Conservation (phyloP, 495 filamentous ascomycete genomes). For the Lophiostoma macrostomum region DNA sequence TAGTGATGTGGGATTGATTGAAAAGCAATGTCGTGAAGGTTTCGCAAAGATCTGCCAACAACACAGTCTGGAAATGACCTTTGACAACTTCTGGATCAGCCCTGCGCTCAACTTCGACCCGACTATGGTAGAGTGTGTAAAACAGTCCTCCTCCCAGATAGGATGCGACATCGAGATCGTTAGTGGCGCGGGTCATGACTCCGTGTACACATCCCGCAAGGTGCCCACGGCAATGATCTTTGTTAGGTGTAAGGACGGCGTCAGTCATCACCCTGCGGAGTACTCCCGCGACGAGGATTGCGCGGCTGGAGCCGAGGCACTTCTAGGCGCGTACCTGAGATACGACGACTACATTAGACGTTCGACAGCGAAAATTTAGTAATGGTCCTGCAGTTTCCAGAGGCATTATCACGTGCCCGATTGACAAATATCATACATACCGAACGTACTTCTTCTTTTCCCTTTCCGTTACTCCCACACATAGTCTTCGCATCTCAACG, state of each 20-base stretch:
- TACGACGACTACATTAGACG: conserved; percentile 21
- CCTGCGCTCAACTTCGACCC: conserved; percentile 12
- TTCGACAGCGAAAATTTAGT: conserved; percentile 12
- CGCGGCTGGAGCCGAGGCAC: conserved; percentile 53
- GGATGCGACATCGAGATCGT: conserved; percentile 42
- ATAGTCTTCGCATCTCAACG: too few species aligned
- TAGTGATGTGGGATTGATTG: conserved; percentile 6
- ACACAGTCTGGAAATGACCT: conserved; percentile 5
- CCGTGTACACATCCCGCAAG: conserved; percentile 55
- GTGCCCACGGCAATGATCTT: conserved; percentile 66
- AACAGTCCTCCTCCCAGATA: conserved; percentile 2
- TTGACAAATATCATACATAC: too few species aligned
- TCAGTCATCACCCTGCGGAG: conserved; percentile 63
- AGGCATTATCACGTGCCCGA: too few species aligned
- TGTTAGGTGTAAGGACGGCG: conserved; percentile 59
- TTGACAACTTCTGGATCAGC: conserved; percentile 14
- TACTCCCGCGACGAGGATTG: conserved; percentile 60
- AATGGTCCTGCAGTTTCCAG: too few species aligned
- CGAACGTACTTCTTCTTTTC: too few species aligned
- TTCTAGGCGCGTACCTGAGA: conserved; percentile 12
- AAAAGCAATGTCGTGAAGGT: neutral
- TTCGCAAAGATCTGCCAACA: conserved; percentile 7
- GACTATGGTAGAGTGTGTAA: conserved; percentile 8
- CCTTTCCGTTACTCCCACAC: too few species aligned
- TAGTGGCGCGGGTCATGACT: conserved; percentile 60